phyloP scores from a whole-genome alignment of 768 basidiomycete species.

The Symmetrospora coprosmae region DNA sequence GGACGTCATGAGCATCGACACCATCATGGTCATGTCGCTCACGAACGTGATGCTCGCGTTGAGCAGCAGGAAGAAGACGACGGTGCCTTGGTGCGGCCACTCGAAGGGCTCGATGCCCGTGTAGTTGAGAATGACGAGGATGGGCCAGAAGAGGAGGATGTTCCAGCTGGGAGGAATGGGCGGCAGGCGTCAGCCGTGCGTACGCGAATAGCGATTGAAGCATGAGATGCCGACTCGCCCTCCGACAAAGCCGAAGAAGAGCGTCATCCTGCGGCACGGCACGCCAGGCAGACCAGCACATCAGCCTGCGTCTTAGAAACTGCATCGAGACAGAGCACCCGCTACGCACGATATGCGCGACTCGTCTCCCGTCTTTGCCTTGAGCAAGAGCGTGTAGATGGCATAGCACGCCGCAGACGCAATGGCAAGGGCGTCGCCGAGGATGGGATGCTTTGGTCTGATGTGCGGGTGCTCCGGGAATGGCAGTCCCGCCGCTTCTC shows the following conservation, averaged over 20 bases:
- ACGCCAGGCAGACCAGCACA: background rate
- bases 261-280: conserved; percentile 66
- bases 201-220: background rate
- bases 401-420: conserved; percentile 80
- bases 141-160: conserved; percentile 57
- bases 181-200: background rate
- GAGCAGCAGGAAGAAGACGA: conserved; percentile 44
- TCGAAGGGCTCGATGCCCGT: conserved; percentile 60
- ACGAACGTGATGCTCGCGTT: conserved; percentile 43
- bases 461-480: conserved; percentile 7
- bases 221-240: background rate
- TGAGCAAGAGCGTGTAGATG: conserved; percentile 72
- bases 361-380: conserved; percentile 40
- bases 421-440: conserved; percentile 73
- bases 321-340: background rate
- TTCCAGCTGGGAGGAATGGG: conserved; percentile 47
- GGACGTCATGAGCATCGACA: conserved; percentile 93
- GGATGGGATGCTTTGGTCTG: no score
- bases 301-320: background rate
- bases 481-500: background rate
- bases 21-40: conserved; percentile 46
- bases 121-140: conserved; percentile 62
- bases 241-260: conserved; percentile 93
- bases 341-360: conserved; percentile 24
- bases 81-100: conserved; percentile 47